Evolutionary conservation across 2,329 filamentous ascomycete genomes (phyloP), one percentile per base, ranked within the genome.

Genomic region (Furcasterigmium furcatum): DNA sequence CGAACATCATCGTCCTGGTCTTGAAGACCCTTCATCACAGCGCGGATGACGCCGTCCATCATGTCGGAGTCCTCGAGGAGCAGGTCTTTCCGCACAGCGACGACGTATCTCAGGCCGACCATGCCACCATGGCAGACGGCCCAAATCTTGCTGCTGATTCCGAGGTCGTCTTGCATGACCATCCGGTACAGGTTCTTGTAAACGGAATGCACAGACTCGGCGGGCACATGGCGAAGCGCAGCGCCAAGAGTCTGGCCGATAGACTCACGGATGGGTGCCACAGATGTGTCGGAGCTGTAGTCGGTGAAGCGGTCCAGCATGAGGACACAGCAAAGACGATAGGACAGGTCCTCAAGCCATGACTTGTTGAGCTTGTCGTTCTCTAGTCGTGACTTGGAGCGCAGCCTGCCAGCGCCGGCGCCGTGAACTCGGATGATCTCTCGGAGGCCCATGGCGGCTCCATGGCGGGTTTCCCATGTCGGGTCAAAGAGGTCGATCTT

Each of bases 261-360:
- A 0, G 91, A 96, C 70, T 99, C 94, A 53, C 94, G 80, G 52
- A 99, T 96, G 0, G 94, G 94, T 1, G 94, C 94, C 34, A 99
- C 91, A 1, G 95, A 95, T 44, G 90, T 99, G 64, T 99, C 94
- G 5, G 91, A 96, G 48, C 95, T 94, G 69, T 96, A 99, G 61
- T 99, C 94, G 46, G 91, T 95, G 61, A 99, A 99, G 44, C 91
- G 85, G 68, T 99, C 94, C 14, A 99, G 82, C 84, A 99, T 96
- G 58, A 99, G 85, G 43, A 99, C 91, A 62, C 89, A 96, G 65
- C 91, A 92, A 41, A 99, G 79, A 21, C 94, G 87, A 58, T 91
- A 96, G n/a, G 91, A 90, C 43, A 99, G 76, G 59, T 99, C 92
- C 59, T 97, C 88, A 18, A 99, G 79, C 91, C 91, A 99, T 60